phyloP scores from a whole-genome alignment of 495 filamentous ascomycete species.

The Xylaria intraflava region DNA sequence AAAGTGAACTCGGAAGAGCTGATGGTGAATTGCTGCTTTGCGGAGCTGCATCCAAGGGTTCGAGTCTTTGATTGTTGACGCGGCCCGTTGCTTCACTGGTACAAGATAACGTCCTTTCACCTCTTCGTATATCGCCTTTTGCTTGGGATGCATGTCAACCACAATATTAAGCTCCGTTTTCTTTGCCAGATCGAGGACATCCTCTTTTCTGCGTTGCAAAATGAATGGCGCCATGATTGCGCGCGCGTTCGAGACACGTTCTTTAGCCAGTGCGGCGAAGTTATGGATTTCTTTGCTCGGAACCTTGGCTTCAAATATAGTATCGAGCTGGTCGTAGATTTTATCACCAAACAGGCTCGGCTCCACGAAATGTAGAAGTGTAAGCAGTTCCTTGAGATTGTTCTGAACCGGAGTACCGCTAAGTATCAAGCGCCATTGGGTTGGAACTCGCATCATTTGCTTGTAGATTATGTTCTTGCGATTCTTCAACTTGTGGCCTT shows the following conservation, averaged over 20 bases:
- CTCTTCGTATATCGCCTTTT: slow-evolving; percentile 63
- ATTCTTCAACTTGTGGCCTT: slow-evolving; percentile 89
- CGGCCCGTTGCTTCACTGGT: slow-evolving; percentile 24
- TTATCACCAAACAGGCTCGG: slow-evolving; percentile 70
- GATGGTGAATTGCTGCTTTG: slow-evolving; percentile 87
- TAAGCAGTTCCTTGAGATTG: slow-evolving; percentile 84
- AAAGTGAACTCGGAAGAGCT: slow-evolving; percentile 78
- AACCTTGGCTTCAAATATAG: slow-evolving; percentile 85
- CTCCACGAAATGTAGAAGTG: slow-evolving; percentile 85
- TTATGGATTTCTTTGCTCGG: slow-evolving; percentile 68
- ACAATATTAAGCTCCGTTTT: slow-evolving; percentile 73
- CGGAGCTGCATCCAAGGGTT: slow-evolving; percentile 89
- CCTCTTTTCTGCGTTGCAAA: slow-evolving; percentile 84
- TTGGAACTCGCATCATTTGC: slow-evolving; percentile 67
- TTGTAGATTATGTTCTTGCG: slow-evolving; percentile 71
- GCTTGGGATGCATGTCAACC: slow-evolving; percentile 65
- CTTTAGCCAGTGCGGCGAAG: slow-evolving; percentile 70
- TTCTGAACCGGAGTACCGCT: slow-evolving; percentile 96
- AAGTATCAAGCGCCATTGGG: slow-evolving; percentile 73
- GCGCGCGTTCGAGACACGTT: slow-evolving; percentile 77
- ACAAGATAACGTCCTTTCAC: slow-evolving; percentile 32
- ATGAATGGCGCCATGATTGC: slow-evolving; percentile 95
- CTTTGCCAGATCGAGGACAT: slow-evolving; percentile 83
- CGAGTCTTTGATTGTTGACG: slow-evolving; percentile 27
- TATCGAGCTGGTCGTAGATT: slow-evolving; percentile 62